Conservation (phyloP, 805 yeast species). For the Candida krabiensis region DNA sequence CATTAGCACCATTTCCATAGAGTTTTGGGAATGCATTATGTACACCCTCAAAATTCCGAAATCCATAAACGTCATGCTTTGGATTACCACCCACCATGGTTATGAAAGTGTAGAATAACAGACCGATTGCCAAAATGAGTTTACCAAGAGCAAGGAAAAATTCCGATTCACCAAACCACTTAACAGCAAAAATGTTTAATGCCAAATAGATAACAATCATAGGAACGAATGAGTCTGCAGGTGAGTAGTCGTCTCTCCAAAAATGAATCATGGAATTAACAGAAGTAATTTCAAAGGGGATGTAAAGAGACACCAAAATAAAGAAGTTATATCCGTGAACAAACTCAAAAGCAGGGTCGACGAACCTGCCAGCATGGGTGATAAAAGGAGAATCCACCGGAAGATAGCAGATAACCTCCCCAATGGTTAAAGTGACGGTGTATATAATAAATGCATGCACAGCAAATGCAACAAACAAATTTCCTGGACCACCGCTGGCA, state of each 20-base stretch:
- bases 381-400: conserved; percentile 81
- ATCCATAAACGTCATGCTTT: conserved; percentile 42
- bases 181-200: conserved; percentile 72
- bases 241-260: conserved; percentile 76
- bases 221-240: conserved; percentile 66
- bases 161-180: conserved; percentile 77
- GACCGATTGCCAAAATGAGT: conserved; percentile 70
- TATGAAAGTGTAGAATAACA: conserved; percentile 70
- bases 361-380: conserved; percentile 70
- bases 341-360: conserved; percentile 72
- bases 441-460: conserved; percentile 69
- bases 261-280: conserved; percentile 76
- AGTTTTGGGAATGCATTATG: conserved; percentile 52
- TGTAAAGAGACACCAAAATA: conserved; percentile 70
- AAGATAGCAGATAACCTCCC: conserved; percentile 75
- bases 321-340: conserved; percentile 82
- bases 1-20: conserved; percentile 56
- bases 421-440: conserved; percentile 66
- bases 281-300: conserved; percentile 82
- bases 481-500: conserved; percentile 68
- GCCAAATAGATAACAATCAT: conserved; percentile 63
- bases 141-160: conserved; percentile 78
- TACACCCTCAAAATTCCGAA: conserved; percentile 26
- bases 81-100: conserved; percentile 92
- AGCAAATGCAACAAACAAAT: conserved; percentile 61